Conservation (phyloP, 768 basidiomycete species). For the Pleurotus eryngii region DNA sequence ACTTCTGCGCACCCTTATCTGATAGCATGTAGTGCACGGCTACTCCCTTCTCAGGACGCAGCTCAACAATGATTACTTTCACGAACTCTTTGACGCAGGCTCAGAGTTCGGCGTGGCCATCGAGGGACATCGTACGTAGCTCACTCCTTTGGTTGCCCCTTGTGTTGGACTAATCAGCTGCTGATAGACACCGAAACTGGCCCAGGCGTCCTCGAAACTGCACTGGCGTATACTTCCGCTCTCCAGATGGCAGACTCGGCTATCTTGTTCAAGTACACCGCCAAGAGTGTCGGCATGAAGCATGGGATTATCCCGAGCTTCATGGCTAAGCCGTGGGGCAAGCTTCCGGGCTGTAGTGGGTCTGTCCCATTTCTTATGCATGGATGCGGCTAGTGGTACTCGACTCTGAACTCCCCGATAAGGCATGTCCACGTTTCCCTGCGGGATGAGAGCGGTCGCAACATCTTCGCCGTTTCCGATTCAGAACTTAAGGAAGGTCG, state of each 20-base stretch:
- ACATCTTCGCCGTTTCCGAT: conserved; percentile 74
- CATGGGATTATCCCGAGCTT: conserved; percentile 90
- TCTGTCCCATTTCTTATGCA: conserved; percentile 24
- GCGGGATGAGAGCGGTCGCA: conserved; percentile 61
- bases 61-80: conserved; percentile 86
- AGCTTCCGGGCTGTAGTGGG: conserved; percentile 98
- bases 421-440: conserved; percentile 94
- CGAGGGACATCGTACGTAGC: conserved; percentile 77
- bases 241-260: conserved; percentile 89
- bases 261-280: conserved; percentile 85
- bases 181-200: conserved; percentile 86
- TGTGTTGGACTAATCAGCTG: not conserved
- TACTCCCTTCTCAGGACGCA: conserved; percentile 92
- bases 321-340: conserved; percentile 96
- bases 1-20: not conserved
- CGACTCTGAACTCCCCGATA: not conserved
- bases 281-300: conserved; percentile 90
- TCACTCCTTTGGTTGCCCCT: not conserved
- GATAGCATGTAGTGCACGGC: conserved; percentile 74
- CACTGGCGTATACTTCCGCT: conserved; percentile 79
- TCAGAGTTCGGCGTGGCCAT: conserved; percentile 71
- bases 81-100: conserved; percentile 79
- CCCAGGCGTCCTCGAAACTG: conserved; percentile 85
- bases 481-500: conserved; percentile 62
- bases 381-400: not conserved